These are phyloP conservation scores for Thinopyrum elongatum DNA, from an alignment of 176 grass and related monocot species.

Conservation along the genomic window DNA sequence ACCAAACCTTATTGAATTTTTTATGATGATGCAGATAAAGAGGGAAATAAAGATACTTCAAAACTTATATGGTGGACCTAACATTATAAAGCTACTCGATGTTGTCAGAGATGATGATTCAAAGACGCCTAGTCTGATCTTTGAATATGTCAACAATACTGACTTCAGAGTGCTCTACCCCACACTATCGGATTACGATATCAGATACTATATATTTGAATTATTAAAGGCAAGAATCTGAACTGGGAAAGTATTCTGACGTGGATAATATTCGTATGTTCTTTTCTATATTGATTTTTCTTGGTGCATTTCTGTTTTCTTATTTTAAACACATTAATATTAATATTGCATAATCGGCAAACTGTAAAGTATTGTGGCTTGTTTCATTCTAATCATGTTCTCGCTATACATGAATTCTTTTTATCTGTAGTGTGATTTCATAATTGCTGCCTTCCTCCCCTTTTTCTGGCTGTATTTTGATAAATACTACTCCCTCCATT, in stretches of 20 bases:
- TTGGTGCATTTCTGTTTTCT: slow-evolving; percentile 4
- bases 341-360: background rate
- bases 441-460: background rate
- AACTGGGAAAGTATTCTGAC: background rate
- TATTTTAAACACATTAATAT: background rate
- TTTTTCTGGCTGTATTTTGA: background rate
- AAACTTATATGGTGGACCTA: slow-evolving; percentile 89
- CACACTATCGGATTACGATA: slow-evolving; percentile 73
- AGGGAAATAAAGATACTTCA: slow-evolving; percentile 99
- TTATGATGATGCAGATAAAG: slow-evolving; percentile 70
- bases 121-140: slow-evolving; percentile 90
- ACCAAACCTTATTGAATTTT: background rate
- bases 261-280: background rate
- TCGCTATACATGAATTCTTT: background rate
- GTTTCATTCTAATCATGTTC: background rate
- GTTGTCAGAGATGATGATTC: slow-evolving; percentile 95
- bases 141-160: slow-evolving; percentile 90
- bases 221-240: slow-evolving; percentile 70
- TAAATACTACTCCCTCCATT: background rate
- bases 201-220: slow-evolving; percentile 95
- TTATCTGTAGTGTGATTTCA: background rate
- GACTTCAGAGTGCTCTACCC: slow-evolving; percentile 99
- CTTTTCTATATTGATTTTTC: background rate
- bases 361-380: background rate
- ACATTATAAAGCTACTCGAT: slow-evolving; percentile 92